Base-by-base conservation (phyloP, 1,139 yeast species). In the Yamadazyma diospyri region DNA sequence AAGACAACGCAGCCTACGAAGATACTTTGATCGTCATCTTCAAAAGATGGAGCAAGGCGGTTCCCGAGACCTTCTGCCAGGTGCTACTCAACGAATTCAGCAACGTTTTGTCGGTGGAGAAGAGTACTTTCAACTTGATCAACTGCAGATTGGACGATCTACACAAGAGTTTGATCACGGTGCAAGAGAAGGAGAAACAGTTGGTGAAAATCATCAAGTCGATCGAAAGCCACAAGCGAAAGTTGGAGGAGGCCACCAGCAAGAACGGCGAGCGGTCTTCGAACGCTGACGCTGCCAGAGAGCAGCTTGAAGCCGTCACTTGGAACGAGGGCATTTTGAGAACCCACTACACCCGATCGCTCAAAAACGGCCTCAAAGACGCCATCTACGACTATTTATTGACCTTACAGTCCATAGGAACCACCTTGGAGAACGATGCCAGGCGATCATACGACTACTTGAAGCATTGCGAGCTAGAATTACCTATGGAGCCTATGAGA, bases 101-200 rank as follows among this genome's bases (percentile, higher is more conserved):
- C n/a, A 24, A 24, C 8, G 19, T 44, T 7, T 23, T 39, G 14
- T 30, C 23, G 11, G 22, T 35, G 12, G 42, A 43, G 25, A 28
- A 26, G 5, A 29, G 21, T 16, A 21, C 30, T 5, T n/a, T 11
- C 5, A 18, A 11, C 12, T 16, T 34, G 1, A n/a, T 44, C 13
- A 17, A 21, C 15, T 22, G 29, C 2, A 15, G 38, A 6, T 23
- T 35, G 9, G 42, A 40, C 6, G 42, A 37, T 23, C 33, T 45
- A 22, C 16, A 61, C 33, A 46, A 61, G 13, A 70, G 69, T 36
- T 52, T 78, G 30, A 50, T 54, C 4, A 66, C 64, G 35, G 74
- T 77, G 2, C 56, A 66, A 29, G 72, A 72, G 39, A 59, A 82
- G 38, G 84, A 78, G 50, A 60, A 55, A 41, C 69, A 74, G 43